Evolutionary conservation across 768 basidiomycete genomes (phyloP), one percentile per base, ranked within the genome.

Genomic region (Tricholomella constricta): DNA sequence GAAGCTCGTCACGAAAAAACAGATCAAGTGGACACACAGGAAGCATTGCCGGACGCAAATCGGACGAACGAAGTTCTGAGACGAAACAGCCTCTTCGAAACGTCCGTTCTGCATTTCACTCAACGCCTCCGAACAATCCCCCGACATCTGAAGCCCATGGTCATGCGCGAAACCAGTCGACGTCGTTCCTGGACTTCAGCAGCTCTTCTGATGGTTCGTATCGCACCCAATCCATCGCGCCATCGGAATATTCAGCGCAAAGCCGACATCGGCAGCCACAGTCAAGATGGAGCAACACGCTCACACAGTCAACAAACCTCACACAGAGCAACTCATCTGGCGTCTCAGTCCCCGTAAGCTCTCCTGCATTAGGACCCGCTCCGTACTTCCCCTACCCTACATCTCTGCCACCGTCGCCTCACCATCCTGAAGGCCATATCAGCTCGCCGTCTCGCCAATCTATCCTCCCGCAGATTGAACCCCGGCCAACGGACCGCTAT

Each of bases 401-500:
- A 29, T 70, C 77, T 7, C 72, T 82, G 7, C 73, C 79, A 3
- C 59, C 77, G 9, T 78, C 79, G 0, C 63, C 73, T 4, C 64
- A 78, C 50, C 69, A 71, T 54, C 55, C 60, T 48, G 62, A 59
- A 50, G 58, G 60, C 10, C 52, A 63, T 42, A 36, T 46, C 27
- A 37, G 45, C 27, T 54, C 55, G 36, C 45, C 45, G 15, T 34
- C 41, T 43, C 20, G n/a, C 23, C 58, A 64, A 17, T 57, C 65
- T 38, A 60, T 72, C 22, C 69, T 66, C 32, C 82, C 80, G 11
- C 80, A 78, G 37, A 78, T 79, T 0, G 79, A 83, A 27, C 82
- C 80, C 48, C 65, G 78, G 38, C 79, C 48, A 19, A 23, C 38
- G 27, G 52, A 51, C 53, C 72, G 56, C 62, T 66, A 61, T 32